Conservation (phyloP, 257 asterid species). For the Ophiorrhiza pumila region DNA sequence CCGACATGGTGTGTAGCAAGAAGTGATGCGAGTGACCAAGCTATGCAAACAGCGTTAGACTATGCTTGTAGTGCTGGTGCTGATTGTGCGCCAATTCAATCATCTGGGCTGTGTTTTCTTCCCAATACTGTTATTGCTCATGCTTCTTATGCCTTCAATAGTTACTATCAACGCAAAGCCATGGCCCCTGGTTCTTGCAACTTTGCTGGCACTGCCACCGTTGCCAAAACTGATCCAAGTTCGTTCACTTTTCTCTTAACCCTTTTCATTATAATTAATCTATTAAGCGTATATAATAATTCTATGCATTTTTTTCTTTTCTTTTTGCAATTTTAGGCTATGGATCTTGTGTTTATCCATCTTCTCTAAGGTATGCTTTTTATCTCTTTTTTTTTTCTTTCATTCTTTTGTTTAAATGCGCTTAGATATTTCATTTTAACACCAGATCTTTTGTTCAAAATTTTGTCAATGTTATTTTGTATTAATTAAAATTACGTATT, state of each 20-base stretch:
- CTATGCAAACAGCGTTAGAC: slow-evolving; percentile 60
- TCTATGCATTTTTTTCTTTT: not conserved
- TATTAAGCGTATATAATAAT: not conserved
- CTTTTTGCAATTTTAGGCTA: slow-evolving; percentile 47
- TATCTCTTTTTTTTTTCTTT: not conserved
- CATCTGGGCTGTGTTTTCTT: slow-evolving; percentile 66
- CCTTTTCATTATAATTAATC: not conserved
- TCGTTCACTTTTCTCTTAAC: not conserved
- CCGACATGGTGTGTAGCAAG: slow-evolving; percentile 84
- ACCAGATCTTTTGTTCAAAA: too few species aligned
- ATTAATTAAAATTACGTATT: too few species aligned
- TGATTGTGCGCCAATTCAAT: slow-evolving; percentile 64
- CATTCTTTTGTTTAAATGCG: slow-evolving; percentile 7
- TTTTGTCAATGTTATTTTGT: too few species aligned
- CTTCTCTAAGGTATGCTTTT: slow-evolving; percentile 54
- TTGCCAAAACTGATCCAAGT: slow-evolving; percentile 95
- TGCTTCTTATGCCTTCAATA: slow-evolving; percentile 87
- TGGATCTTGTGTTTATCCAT: slow-evolving; percentile 89
- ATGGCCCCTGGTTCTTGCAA: slow-evolving; percentile 73
- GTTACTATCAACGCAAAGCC: slow-evolving; percentile 62
- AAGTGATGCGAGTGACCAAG: slow-evolving; percentile 65
- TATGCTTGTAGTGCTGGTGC: slow-evolving; percentile 84
- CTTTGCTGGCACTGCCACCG: slow-evolving; percentile 64
- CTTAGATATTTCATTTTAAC: too few species aligned
- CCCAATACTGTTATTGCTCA: slow-evolving; percentile 83